Evolutionary conservation across 345 rosid genomes (phyloP), one percentile per base, ranked within the genome.

Genomic region (Lumnitzera littorea): DNA sequence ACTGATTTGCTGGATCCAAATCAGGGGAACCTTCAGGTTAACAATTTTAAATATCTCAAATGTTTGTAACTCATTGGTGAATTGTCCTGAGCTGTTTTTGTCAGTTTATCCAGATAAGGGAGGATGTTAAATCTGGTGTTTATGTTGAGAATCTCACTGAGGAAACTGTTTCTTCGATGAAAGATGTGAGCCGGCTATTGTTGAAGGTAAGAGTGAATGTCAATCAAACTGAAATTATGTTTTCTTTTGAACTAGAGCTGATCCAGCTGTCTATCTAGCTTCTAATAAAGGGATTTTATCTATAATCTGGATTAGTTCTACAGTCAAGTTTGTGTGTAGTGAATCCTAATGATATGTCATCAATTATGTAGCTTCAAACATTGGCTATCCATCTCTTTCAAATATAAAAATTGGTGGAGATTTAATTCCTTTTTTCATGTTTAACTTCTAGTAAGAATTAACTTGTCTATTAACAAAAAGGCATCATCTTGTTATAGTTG

Each of bases 1-100:
- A 88, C 99, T 16, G 96, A 95, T 81, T 79, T 95, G 77, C 60
- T 95, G 74, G 94, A 95, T 75, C 98, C 96, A 55, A 88, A 65
- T 79, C 96, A 86, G 68, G 75, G 74, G 67, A 95, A 85, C 68
- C 86, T 91, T 46, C 96, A 83, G 96, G 99, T 95, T 62, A 56
- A 11, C 56, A 70, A 53, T 57, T 62, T 25, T 51, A 36, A 31
- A 61, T 31, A 24, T 47, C 3, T 46, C 43, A 62, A 36, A 36
- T 36, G 7, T 51, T 66, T 66, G 43, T 16, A 56, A 55, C 46
- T 59, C 60, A 17, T 36, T 58, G 51, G 24, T 23, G 12, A 49
- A 15, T 50, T n/a, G 31, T 23, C 56, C 29, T n/a, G 6, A 15
- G 13, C 25, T 17, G 15, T 36, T 15, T 17, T 58, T 48, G 11